Base-by-base conservation (phyloP, 2,329 filamentous ascomycete species). In the Phaeosphaeria sp. region DNA sequence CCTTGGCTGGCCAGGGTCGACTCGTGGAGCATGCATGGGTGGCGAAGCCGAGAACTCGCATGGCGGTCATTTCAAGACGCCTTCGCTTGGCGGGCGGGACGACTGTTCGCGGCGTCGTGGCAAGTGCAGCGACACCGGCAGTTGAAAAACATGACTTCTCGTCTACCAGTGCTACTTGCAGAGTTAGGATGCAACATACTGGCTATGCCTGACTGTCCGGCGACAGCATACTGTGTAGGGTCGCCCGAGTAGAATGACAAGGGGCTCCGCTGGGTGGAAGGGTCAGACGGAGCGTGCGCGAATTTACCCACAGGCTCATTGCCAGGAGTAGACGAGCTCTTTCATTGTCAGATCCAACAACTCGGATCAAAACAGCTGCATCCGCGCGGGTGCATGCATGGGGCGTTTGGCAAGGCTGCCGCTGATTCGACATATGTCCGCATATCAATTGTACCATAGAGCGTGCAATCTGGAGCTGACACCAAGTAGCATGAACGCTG, bases 1-100 rank as follows among this genome's bases (percentile, higher is more conserved):
- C 33, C 72, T 75, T 75, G 73, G 73, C 73, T 50, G 58, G 30
- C 69, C 67, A 59, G 69, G 67, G 50, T 64, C 49, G 51, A 57
- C 50, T 63, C 52, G 56, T 61, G 64, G 53, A 60, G 56, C 22
- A 48, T 44, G 60, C 60, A 59, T 62, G 61, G 59, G 59, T 63
- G 61, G 58, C 58, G 56, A 53, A 45, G 61, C 59, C 56, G 60
- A 63, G 51, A 48, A 55, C 50, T 61, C 61, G 59, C 56, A 49
- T 60, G 56, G 43, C 48, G 57, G 62, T 64, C 62, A 57, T 57
- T 39, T 61, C 33, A 48, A 52, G 43, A 57, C 58, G 60, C 60
- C 53, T 45, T 52, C 48, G 46, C 67, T 69, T 70, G 67, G 66
- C 67, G 39, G 30, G 60, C 52, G 58, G 63, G 56, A 65, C 53